Evolutionary conservation across 805 yeast genomes (phyloP).

Genomic region (Schizosaccharomyces pombe): DNA sequence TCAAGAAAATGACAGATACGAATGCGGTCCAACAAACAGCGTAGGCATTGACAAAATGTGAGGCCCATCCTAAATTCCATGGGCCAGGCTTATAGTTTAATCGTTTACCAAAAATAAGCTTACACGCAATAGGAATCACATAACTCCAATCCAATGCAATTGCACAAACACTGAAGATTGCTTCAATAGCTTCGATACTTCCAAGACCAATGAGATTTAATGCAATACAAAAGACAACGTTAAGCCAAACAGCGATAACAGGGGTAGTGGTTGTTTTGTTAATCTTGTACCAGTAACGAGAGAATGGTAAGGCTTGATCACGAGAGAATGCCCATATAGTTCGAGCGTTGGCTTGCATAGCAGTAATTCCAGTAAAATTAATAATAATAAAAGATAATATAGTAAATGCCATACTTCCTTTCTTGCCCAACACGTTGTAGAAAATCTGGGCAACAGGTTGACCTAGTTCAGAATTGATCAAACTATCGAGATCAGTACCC

Average conservation of each 20-base stretch:
- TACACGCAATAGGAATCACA: slow-evolving; percentile 28
- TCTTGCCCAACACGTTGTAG: slow-evolving; percentile 30
- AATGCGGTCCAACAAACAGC: slow-evolving; percentile 40
- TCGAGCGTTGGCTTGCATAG: slow-evolving; percentile 35
- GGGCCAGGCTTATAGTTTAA: slow-evolving; percentile 59
- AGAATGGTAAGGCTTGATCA: slow-evolving; percentile 38
- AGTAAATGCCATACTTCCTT: slow-evolving; percentile 28
- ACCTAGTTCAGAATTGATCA: slow-evolving; percentile 29
- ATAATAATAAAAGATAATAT: slow-evolving; percentile 24
- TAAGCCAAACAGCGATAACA: slow-evolving; percentile 32
- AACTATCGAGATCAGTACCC: slow-evolving; percentile 23
- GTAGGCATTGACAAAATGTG: slow-evolving; percentile 56
- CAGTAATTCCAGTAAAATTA: slow-evolving; percentile 28
- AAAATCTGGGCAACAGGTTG: slow-evolving; percentile 42
- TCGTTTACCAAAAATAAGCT: slow-evolving; percentile 23
- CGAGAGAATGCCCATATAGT: slow-evolving; percentile 46
- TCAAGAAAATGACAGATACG: slow-evolving; percentile 25
- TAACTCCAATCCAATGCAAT: slow-evolving; percentile 36
- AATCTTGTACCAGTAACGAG: slow-evolving; percentile 27
- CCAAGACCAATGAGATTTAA: slow-evolving; percentile 42
- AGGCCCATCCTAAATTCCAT: slow-evolving; percentile 42
- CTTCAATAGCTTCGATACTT: slow-evolving; percentile 42
- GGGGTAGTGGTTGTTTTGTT: slow-evolving; percentile 30
- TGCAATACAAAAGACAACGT: slow-evolving; percentile 28
- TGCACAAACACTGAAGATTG: slow-evolving; percentile 39